phyloP scores from a whole-genome alignment of 495 filamentous ascomycete genomes.

The Penicillium dipodomyicola region DNA sequence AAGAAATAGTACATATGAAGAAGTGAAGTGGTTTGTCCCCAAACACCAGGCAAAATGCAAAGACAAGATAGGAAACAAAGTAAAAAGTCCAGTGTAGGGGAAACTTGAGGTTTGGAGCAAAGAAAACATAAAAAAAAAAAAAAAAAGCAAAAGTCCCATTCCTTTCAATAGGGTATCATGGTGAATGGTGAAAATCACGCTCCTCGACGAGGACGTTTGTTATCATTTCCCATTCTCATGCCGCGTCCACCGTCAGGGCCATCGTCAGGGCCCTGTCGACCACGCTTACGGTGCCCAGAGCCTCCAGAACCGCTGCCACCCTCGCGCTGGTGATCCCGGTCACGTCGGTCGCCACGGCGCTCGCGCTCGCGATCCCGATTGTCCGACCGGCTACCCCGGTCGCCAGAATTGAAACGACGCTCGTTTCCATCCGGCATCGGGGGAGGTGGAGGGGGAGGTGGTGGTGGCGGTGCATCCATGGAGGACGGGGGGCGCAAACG shows the following conservation, averaged over 20 bases:
- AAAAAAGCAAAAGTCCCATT: neutral
- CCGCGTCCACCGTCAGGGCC: conserved; percentile 36
- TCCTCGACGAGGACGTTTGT: conserved; percentile 47
- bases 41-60: conserved; percentile 28
- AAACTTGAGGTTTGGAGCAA: conserved; percentile 8
- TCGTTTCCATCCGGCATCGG: conserved; percentile 35
- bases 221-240: conserved; percentile 41
- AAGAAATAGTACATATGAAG: conserved; percentile 13
- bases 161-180: neutral
- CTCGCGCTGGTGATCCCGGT: conserved; percentile 38
- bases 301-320: conserved; percentile 29
- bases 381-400: conserved; percentile 32
- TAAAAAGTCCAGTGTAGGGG: conserved; percentile 9
- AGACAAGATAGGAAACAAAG: conserved; percentile 14
- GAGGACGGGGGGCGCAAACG: conserved; percentile 42
- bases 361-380: conserved; percentile 44
- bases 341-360: conserved; percentile 42
- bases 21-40: conserved; percentile 19
- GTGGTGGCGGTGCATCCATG: conserved; percentile 33
- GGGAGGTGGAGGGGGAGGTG: conserved; percentile 35
- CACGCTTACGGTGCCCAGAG: conserved; percentile 41
- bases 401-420: conserved; percentile 38
- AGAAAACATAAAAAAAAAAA: conserved; percentile 1
- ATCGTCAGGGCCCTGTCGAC: conserved; percentile 36
- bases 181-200: conserved; percentile 20